Evolutionary conservation across 1,284 basidiomycete genomes (phyloP), one percentile per base, ranked within the genome.

Genomic region (Moniliophthora roreri): DNA sequence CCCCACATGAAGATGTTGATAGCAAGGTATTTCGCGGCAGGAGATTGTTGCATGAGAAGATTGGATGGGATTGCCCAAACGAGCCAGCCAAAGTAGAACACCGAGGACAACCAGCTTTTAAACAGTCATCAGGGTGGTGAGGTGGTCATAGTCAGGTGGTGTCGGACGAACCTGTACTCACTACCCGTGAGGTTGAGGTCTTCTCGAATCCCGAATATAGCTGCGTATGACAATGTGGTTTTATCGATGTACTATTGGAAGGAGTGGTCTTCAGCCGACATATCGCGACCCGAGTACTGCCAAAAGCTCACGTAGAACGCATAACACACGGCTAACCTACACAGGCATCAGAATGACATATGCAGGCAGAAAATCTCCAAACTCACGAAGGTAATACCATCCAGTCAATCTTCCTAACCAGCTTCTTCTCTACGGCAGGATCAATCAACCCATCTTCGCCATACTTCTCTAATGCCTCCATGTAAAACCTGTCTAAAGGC

Each of bases 1-100:
- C 73, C 73, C 74, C 74, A 76, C 57, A 75, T 60, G 58, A 70
- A 69, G 56, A 76, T 75, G 60, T 75, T 75, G 57, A 69, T 62
- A 3, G 67, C 67, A 40, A 77, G 68, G 60, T 76, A 77, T 32
- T 70, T 71, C 0, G 66, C 69, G 1, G 68, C 66, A 0, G 74
- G 74, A 7, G 59, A 69, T 15, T 68, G 63, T 56, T 75, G 74
- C 69, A 77, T 72, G 51, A 77, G 58, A 24, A 78, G 52, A 60
- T 77, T 77, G 16, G 73, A 69, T 0, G 76, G 76, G 44, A 77
- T 67, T 2, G 74, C 73, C 75, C 61, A 62, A 21, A 50, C 49
- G 11, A 62, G 51, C 61, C 61, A 62, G 28, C 59, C 61, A 48
- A 62, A 74, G 63, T 76, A 75, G 63, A 75, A 75, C 45, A 72